Base-by-base conservation (phyloP, 306 rosid genomes). In the Calophaca sinica region DNA sequence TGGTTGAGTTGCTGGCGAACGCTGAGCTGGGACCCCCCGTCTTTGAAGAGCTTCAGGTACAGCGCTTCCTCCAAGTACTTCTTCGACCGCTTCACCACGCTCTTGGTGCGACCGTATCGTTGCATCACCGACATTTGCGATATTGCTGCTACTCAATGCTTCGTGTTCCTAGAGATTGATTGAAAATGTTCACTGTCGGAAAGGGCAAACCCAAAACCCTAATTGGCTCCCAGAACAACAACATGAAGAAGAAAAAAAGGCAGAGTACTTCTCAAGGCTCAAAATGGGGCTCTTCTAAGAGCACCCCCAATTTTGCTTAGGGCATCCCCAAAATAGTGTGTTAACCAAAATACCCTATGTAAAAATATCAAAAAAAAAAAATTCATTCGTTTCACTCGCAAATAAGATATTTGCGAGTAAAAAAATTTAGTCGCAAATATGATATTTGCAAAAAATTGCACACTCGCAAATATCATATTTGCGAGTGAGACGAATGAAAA, bases 41-140 rank as follows among this genome's bases (percentile, higher is more conserved):
- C 93, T 77, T 80, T 90, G 89, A 94, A 88, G 31, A 94, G 90
- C 52, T 80, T 87, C 5, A 54, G 2, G 83, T 92, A 92, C 8
- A 92, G 87, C 2, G 99, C 92, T 80, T 90, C 92, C 3, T 94
- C 99, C 63, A 92, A 61, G 79, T 88, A 84, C 87, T 89, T 90
- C 58, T 80, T 87, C 13, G 93, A 89, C 1, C 96, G 84, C 78
- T 85, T 94, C 70, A 85, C 73, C 62, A 92, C 83, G 78, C 85
- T 87, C 84, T 87, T 92, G 49, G 80, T 75, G 44, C 91, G 89
- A 4, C 87, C 85, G 38, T 85, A 74, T 44, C 67, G 83, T 26
- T 84, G 92, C 79, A 73, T 83, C 72, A 86, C 11, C 74, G 96
- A 93, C 98, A 90, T 91, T 72, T 74, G 13, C 10, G 48, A 32